Percentiles rank a stretch among this genome's conserved stretches.
These are phyloP conservation scores for Phascolomyces articulosus DNA, from an alignment of 371 early-diverging fungal species.

Conservation along the genomic window DNA sequence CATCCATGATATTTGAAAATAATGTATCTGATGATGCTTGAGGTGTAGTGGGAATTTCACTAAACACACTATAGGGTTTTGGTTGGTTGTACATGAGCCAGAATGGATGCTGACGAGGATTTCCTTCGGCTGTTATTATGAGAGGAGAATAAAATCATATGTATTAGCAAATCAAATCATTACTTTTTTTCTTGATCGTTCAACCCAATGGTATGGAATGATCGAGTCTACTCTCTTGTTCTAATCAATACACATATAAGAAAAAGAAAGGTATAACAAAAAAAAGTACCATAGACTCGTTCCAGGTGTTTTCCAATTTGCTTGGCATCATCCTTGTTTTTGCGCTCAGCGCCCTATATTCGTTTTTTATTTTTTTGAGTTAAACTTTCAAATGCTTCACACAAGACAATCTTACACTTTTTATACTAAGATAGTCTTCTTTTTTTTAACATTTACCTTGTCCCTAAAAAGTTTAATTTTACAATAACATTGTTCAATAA, in stretches of 20 bases:
- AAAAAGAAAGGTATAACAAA: too few relatives aligned
- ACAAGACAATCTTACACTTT: too few relatives aligned
- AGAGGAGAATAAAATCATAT: not conserved
- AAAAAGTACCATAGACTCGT: slow-evolving; percentile 46
- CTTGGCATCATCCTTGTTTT: slow-evolving; percentile 65
- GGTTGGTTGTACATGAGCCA: slow-evolving; percentile 42
- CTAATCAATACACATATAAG: not conserved
- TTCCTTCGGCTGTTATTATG: slow-evolving; percentile 15
- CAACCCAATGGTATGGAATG: too few relatives aligned
- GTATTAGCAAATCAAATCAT: too few relatives aligned
- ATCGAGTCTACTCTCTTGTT: too few relatives aligned
- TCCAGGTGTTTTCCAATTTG: slow-evolving; percentile 61
- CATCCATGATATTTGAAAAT: not conserved
- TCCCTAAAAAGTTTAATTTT: slow-evolving; percentile 81
- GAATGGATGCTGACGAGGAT: slow-evolving; percentile 22
- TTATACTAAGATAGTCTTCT: too few relatives aligned
- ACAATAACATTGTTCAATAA: slow-evolving; percentile 62
- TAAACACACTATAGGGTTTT: slow-evolving; percentile 35
- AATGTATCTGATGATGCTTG: slow-evolving; percentile 6
- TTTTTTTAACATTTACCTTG: slow-evolving; percentile 52
- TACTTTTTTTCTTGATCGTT: too few relatives aligned
- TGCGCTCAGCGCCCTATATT: slow-evolving; percentile 57
- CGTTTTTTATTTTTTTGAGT: too few relatives aligned
- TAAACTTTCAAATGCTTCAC: too few relatives aligned
- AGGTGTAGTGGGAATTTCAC: slow-evolving; percentile 27